Evolutionary conservation across 441 rosid genomes (phyloP).

Genomic region (Raphanus hybrid): DNA sequence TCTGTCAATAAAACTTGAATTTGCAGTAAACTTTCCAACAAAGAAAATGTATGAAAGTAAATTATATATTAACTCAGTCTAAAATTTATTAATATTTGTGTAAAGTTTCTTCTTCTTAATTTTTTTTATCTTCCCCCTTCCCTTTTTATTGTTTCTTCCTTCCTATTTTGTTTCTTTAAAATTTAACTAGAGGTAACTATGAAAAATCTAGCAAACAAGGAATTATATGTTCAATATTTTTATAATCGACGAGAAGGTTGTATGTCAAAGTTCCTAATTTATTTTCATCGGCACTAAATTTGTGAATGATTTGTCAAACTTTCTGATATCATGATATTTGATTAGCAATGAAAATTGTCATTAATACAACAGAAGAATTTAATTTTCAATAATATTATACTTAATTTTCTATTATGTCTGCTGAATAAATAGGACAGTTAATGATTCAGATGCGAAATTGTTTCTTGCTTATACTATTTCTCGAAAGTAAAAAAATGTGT

Average conservation of each 20-base stretch:
- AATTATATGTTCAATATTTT: background rate
- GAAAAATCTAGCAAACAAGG: background rate
- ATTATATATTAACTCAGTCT: background rate
- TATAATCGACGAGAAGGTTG: background rate
- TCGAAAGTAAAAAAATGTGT: conserved; percentile 29
- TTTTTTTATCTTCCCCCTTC: background rate
- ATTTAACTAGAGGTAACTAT: background rate
- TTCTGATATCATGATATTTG: conserved; percentile 14
- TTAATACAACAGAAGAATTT: background rate
- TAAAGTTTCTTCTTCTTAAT: background rate
- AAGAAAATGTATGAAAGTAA: background rate
- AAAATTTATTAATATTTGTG: background rate
- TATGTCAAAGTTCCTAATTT: conserved; percentile 5
- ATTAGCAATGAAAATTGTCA: background rate
- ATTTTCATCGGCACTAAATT: background rate
- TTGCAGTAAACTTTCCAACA: background rate
- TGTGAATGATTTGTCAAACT: conserved; percentile 1
- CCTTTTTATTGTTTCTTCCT: background rate
- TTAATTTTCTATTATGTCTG: conserved; percentile 5
- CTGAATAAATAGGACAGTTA: background rate
- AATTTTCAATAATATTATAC: background rate
- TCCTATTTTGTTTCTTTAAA: background rate
- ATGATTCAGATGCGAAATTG: conserved; percentile 9
- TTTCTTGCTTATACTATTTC: background rate
- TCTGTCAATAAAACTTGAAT: conserved; percentile 17